Percentiles rank a stretch among this genome's conserved stretches.
Evolutionary conservation across 371 early-diverging fungal species (phyloP).

Genomic region (Mucor lusitanicus): DNA sequence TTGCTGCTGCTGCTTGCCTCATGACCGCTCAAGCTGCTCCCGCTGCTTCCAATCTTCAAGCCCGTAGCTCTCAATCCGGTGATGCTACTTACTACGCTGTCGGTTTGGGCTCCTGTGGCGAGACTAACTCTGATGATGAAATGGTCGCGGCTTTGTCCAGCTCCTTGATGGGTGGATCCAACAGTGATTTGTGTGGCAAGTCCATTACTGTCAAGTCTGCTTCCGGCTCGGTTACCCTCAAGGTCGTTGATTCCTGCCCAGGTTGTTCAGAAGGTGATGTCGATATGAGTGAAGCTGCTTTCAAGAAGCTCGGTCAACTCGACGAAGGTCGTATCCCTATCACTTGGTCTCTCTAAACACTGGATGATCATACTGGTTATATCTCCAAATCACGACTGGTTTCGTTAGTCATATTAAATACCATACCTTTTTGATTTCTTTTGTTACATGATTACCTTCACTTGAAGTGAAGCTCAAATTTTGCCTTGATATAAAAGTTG

Average conservation of each 20-base stretch:
- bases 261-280: constrained; percentile 40
- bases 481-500: too few relatives aligned
- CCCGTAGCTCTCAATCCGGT: constrained; percentile 25
- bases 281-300: constrained; percentile 46
- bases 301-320: constrained; percentile 38
- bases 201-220: constrained; percentile 31
- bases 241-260: constrained; percentile 56
- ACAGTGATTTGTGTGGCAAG: constrained; percentile 45
- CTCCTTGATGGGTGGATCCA: not conserved
- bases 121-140: constrained; percentile 15
- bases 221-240: constrained; percentile 42
- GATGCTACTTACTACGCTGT: constrained; percentile 43
- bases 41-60: constrained; percentile 3
- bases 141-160: constrained; percentile 42
- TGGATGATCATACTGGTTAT: not conserved
- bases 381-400: not conserved
- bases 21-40: constrained; percentile 12
- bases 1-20: not conserved
- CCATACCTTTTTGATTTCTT: not conserved
- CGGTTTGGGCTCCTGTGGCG: constrained; percentile 52
- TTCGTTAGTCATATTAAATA: not conserved
- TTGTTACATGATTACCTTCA: not conserved
- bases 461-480: not conserved
- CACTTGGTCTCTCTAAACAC: constrained; percentile 34
- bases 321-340: constrained; percentile 42